These are phyloP conservation scores for Avena eriantha DNA, from an alignment of 176 grass and related monocot species.

Conservation along the genomic window DNA sequence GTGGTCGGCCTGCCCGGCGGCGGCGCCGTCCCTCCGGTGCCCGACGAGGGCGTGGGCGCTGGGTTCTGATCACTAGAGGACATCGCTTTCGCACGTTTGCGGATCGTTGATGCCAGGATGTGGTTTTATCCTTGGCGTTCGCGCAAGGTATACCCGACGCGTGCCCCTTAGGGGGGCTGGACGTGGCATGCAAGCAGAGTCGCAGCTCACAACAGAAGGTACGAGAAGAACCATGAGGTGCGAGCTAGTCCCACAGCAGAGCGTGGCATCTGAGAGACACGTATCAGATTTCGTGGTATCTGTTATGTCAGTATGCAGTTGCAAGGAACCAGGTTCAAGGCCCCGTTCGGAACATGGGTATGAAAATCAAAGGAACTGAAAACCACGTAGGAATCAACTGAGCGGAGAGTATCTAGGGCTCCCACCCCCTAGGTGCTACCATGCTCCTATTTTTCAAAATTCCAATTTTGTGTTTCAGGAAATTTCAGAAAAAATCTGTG, in stretches of 20 bases:
- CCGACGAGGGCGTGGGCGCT: not conserved
- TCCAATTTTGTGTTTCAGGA: too few relatives aligned
- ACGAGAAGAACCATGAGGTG: slow-evolving; percentile 6
- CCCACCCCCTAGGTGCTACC: too few relatives aligned
- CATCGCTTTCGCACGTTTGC: slow-evolving; percentile 6
- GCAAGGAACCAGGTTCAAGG: too few relatives aligned
- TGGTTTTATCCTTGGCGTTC: slow-evolving; percentile 32
- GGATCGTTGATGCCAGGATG: not conserved
- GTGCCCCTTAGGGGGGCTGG: slow-evolving; percentile 5
- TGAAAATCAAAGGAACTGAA: too few relatives aligned
- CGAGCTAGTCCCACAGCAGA: not conserved
- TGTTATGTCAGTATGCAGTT: too few relatives aligned
- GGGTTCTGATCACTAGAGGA: slow-evolving; percentile 68
- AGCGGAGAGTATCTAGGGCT: too few relatives aligned
- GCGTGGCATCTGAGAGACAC: not conserved
- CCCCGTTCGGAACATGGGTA: too few relatives aligned
- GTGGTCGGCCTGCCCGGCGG: slow-evolving; percentile 54
- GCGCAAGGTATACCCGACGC: slow-evolving; percentile 5
- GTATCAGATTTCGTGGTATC: not conserved
- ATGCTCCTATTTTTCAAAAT: too few relatives aligned
- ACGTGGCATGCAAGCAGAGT: slow-evolving; percentile 46
- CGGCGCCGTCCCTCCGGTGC: not conserved
- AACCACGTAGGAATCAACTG: too few relatives aligned
- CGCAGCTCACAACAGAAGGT: not conserved
- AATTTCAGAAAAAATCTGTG: too few relatives aligned